Conservation (phyloP, 2,329 filamentous ascomycete genomes). For the Colletotrichum tanaceti region DNA sequence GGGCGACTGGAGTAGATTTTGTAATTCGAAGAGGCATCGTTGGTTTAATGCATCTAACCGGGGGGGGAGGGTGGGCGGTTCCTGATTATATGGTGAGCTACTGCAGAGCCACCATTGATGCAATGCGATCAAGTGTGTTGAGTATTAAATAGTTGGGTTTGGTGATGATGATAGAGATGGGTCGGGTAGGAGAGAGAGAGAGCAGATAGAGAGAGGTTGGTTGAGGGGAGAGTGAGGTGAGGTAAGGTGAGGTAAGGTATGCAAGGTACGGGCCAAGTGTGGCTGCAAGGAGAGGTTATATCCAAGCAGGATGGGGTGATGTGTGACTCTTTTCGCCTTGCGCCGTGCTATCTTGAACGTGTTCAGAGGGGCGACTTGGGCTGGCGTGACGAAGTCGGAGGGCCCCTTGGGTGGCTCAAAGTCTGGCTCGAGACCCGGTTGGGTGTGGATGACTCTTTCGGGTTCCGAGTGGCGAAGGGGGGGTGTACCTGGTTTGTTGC, state of each 20-base stretch:
- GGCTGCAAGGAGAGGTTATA: slow-evolving; percentile 41
- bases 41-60: slow-evolving; percentile 51
- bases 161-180: slow-evolving; percentile 6
- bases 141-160: slow-evolving; percentile 22
- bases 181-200: slow-evolving; percentile 17
- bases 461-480: slow-evolving; percentile 41
- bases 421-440: slow-evolving; percentile 35
- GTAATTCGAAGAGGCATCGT: slow-evolving; percentile 68
- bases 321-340: slow-evolving; percentile 42
- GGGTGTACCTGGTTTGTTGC: slow-evolving; percentile 40
- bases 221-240: slow-evolving; percentile 17
- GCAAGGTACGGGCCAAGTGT: slow-evolving; percentile 33
- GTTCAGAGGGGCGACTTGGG: slow-evolving; percentile 41
- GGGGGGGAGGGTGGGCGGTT: slow-evolving; percentile 43
- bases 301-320: slow-evolving; percentile 36
- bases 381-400: slow-evolving; percentile 43
- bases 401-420: slow-evolving; percentile 38
- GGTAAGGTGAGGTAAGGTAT: slow-evolving; percentile 28
- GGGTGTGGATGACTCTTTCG: slow-evolving; percentile 46
- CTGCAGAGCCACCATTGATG: slow-evolving; percentile 47
- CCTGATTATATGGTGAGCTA: slow-evolving; percentile 49
- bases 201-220: slow-evolving; percentile 20
- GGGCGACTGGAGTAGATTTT: slow-evolving; percentile 69
- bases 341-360: slow-evolving; percentile 40
- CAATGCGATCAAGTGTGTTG: slow-evolving; percentile 34